Percentiles rank a stretch among this genome's conserved stretches.
Conservation (phyloP, 257 asterid genomes). For the Henckelia pumila region DNA sequence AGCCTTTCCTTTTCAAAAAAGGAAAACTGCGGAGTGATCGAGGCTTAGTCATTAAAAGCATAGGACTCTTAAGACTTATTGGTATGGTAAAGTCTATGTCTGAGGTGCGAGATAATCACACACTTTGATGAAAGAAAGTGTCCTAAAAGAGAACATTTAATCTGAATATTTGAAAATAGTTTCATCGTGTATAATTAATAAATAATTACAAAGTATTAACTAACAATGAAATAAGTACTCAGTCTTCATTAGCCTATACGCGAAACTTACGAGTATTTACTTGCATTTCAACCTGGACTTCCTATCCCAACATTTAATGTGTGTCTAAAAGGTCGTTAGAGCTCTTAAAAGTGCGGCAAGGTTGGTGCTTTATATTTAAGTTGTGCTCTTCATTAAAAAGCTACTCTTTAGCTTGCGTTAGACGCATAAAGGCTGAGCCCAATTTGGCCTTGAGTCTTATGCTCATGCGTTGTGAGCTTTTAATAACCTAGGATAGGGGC, state of each 20-base stretch:
- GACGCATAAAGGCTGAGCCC: neutral
- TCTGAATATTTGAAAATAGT: neutral
- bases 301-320: neutral
- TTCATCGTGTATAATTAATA: neutral
- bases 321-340: neutral
- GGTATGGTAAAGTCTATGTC: neutral
- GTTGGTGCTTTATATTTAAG: neutral
- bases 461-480: too few species aligned
- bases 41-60: neutral
- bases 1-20: neutral
- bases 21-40: neutral
- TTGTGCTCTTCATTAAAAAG: neutral
- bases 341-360: neutral
- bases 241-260: too few species aligned
- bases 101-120: neutral
- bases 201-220: too few species aligned
- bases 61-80: neutral
- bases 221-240: too few species aligned
- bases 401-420: neutral
- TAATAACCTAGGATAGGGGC: too few species aligned
- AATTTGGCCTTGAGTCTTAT: neutral
- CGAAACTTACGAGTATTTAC: neutral
- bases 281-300: too few species aligned
- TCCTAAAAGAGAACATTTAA: neutral
- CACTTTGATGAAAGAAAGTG: neutral